A percentile compares a stretch with the other conserved stretches of the same genome.
Conservation (phyloP, 164 flowering plant genomes). For the Berberis thunbergii region DNA sequence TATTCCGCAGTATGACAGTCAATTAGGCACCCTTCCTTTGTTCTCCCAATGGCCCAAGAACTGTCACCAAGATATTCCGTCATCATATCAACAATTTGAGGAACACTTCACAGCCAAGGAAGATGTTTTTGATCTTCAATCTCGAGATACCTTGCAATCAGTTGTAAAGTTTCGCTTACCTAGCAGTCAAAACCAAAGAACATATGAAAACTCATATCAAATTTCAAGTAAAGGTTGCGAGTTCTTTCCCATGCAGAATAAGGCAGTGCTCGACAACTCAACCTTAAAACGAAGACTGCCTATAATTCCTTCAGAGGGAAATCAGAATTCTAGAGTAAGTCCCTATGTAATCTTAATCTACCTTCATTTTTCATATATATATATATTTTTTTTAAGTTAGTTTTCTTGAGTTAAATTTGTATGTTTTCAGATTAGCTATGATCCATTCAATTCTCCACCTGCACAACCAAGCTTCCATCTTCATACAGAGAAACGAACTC, state of each 20-base stretch:
- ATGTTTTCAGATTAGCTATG: slow-evolving; percentile 11
- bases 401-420: not conserved
- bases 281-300: slow-evolving; percentile 17
- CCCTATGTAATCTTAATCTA: not conserved
- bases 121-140: slow-evolving; percentile 19
- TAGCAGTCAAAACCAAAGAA: slow-evolving; percentile 11
- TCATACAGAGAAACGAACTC: slow-evolving; percentile 26
- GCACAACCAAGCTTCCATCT: slow-evolving; percentile 19
- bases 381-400: not conserved
- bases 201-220: slow-evolving; percentile 10
- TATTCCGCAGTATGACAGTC: slow-evolving; percentile 26
- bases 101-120: slow-evolving; percentile 17
- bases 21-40: slow-evolving; percentile 13
- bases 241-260: slow-evolving; percentile 12
- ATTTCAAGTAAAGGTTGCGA: slow-evolving; percentile 14
- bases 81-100: slow-evolving; percentile 18
- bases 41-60: slow-evolving; percentile 20
- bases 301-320: slow-evolving; percentile 15
- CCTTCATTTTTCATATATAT: not conserved
- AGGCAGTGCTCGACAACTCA: slow-evolving; percentile 17
- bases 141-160: slow-evolving; percentile 25
- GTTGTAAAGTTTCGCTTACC: slow-evolving; percentile 17
- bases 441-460: slow-evolving; percentile 14
- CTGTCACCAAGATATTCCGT: slow-evolving; percentile 12
- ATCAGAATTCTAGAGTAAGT: slow-evolving; percentile 36